Evolutionary conservation across 1,139 yeast genomes (phyloP).

Genomic region (Taphrina confusa): DNA sequence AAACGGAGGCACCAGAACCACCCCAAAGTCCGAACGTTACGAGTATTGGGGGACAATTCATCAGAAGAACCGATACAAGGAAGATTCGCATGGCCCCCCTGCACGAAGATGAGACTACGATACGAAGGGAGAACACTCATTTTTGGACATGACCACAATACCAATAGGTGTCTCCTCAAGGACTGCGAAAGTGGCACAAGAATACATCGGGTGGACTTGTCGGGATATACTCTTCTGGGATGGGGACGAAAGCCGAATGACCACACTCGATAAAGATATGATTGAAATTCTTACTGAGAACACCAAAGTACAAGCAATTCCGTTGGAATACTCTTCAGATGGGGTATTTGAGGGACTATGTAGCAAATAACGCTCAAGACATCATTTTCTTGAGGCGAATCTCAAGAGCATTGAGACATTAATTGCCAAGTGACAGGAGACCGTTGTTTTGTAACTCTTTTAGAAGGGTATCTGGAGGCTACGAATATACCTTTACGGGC

Average conservation of each 20-base stretch:
- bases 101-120: too few species aligned
- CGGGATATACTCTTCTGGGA: constrained; percentile 16
- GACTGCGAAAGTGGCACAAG: background rate
- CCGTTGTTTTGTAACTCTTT: background rate
- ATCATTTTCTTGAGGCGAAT: background rate
- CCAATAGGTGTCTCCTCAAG: background rate
- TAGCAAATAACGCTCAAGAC: background rate
- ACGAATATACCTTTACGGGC: constrained; percentile 3
- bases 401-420: background rate
- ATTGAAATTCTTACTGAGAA: background rate
- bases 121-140: background rate
- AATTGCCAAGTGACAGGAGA: background rate
- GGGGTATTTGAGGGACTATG: too few species aligned
- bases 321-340: too few species aligned
- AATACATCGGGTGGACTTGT: constrained; percentile 3
- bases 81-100: too few species aligned
- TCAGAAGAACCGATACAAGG: too few species aligned
- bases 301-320: background rate
- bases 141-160: background rate
- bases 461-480: background rate
- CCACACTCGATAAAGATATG: background rate
- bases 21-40: too few species aligned
- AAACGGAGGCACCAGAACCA: too few species aligned
- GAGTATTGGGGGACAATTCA: too few species aligned
- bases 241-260: background rate